These are phyloP conservation scores for Verticillium tricorpus DNA, from an alignment of 2,329 filamentous ascomycete species.

Conservation along the genomic window DNA sequence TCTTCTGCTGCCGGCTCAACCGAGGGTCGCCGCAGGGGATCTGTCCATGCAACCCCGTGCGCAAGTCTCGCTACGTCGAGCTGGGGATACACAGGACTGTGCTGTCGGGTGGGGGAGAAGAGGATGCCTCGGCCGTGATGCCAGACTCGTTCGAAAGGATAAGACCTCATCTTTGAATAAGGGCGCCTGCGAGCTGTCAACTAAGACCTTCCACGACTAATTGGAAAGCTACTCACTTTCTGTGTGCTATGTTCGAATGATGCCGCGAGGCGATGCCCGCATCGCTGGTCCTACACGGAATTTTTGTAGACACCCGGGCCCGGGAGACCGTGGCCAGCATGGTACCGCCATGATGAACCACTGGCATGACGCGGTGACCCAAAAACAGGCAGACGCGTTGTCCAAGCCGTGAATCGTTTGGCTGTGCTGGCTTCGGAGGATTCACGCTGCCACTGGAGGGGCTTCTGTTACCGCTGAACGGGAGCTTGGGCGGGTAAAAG, in stretches of 20 bases:
- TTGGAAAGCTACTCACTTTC: background rate
- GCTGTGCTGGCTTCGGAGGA: background rate
- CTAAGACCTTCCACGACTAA: background rate
- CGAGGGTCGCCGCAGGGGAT: background rate
- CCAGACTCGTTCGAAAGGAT: constrained; percentile 24
- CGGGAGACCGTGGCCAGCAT: constrained; percentile 19
- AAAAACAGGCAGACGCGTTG: constrained; percentile 26
- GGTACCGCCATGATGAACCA: constrained; percentile 26
- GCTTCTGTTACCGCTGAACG: constrained; percentile 4
- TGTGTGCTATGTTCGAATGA: background rate
- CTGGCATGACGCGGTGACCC: constrained; percentile 23
- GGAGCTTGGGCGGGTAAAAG: background rate
- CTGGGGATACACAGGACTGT: constrained; percentile 7
- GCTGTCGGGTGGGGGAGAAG: constrained; percentile 15
- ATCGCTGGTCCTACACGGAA: background rate
- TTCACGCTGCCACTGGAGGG: constrained; percentile 9
- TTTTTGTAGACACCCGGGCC: constrained; percentile 16
- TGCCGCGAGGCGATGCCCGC: background rate
- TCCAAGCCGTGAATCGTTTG: background rate
- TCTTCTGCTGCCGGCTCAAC: background rate
- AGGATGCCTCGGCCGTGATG: constrained; percentile 26
- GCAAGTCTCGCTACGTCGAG: background rate
- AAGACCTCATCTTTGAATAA: constrained; percentile 19
- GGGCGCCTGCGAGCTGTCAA: background rate
- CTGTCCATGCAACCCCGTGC: background rate